Conservation (phyloP, 352 stramenopile genomes). For the Chrysophaeum taylorii region DNA sequence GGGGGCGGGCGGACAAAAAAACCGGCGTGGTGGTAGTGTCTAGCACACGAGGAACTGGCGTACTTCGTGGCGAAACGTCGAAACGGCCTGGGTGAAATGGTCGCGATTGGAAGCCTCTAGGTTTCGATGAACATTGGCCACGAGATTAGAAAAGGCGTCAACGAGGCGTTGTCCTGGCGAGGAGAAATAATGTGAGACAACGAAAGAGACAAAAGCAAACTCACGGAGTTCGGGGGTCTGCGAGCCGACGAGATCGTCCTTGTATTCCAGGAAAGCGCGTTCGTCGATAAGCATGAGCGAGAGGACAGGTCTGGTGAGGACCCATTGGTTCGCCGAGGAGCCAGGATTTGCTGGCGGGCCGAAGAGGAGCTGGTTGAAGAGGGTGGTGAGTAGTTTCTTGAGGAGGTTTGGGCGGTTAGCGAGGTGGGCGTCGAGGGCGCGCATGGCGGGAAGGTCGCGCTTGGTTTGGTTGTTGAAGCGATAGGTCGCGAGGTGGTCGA, state of each 20-base stretch:
- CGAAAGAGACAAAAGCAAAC: no score
- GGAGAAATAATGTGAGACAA: no score
- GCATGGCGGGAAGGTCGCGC: conserved; percentile 81
- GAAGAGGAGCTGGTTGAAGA: conserved; percentile 95
- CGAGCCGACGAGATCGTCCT: conserved; percentile 81
- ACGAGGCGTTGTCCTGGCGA: no score
- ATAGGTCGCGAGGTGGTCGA: conserved; percentile 88
- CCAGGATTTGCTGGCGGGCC: conserved; percentile 85
- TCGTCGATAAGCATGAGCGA: conserved; percentile 90
- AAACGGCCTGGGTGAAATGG: conserved; percentile 95
- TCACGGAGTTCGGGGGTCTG: conserved; percentile 83
- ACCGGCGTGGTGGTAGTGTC: no score
- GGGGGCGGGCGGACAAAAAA: no score
- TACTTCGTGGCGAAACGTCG: no score
- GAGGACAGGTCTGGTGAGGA: conserved; percentile 90
- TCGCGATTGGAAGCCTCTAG: conserved; percentile 92
- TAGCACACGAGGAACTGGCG: no score
- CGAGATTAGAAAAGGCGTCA: conserved; percentile 88
- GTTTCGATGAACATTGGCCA: conserved; percentile 83
- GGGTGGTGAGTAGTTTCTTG: conserved; percentile 63
- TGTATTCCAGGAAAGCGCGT: conserved; percentile 72
- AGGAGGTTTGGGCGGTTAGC: conserved; percentile 82
- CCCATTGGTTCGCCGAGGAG: no score
- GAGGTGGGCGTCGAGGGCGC: conserved; percentile 75
- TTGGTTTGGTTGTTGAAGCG: conserved; percentile 94